Evolutionary conservation across 2,329 filamentous ascomycete species (phyloP).

Genomic region (Mycocentrospora acerina): DNA sequence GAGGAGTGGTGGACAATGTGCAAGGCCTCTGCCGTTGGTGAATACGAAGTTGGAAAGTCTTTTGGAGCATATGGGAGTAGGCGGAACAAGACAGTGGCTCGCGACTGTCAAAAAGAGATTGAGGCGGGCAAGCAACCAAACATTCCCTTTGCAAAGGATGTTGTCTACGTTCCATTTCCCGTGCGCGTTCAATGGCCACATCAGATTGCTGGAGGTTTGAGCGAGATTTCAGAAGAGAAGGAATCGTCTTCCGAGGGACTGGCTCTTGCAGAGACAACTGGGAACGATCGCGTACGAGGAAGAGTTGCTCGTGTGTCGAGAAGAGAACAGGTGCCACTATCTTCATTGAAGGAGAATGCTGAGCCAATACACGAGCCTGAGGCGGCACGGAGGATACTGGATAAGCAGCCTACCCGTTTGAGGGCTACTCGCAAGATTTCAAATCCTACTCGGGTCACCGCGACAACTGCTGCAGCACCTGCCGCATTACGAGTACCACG

Average conservation of each 20-base stretch:
- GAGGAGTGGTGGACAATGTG: conserved; percentile 55
- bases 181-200: conserved; percentile 42
- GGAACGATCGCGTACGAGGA: conserved; percentile 44
- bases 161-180: conserved; percentile 51
- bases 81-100: conserved; percentile 51
- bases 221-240: conserved; percentile 45
- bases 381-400: conserved; percentile 27
- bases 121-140: conserved; percentile 50
- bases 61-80: conserved; percentile 51
- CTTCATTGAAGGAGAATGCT: conserved; percentile 40
- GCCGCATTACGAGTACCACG: conserved; percentile 31
- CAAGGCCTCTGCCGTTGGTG: conserved; percentile 53
- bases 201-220: conserved; percentile 32
- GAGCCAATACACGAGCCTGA: conserved; percentile 31
- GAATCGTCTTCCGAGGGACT: conserved; percentile 42
- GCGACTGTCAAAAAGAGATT: conserved; percentile 53
- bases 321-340: conserved; percentile 26
- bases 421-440: conserved; percentile 39
- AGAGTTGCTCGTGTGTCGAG: conserved; percentile 23
- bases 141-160: conserved; percentile 51
- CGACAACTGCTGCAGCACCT: conserved; percentile 30
- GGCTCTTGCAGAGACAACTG: conserved; percentile 48
- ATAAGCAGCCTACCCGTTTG: conserved; percentile 41
- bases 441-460: conserved; percentile 35
- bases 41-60: conserved; percentile 48